Evolutionary conservation across 176 grass and related monocot species (phyloP), one percentile per base, ranked within the genome.

Genomic region (Lolium perenne): DNA sequence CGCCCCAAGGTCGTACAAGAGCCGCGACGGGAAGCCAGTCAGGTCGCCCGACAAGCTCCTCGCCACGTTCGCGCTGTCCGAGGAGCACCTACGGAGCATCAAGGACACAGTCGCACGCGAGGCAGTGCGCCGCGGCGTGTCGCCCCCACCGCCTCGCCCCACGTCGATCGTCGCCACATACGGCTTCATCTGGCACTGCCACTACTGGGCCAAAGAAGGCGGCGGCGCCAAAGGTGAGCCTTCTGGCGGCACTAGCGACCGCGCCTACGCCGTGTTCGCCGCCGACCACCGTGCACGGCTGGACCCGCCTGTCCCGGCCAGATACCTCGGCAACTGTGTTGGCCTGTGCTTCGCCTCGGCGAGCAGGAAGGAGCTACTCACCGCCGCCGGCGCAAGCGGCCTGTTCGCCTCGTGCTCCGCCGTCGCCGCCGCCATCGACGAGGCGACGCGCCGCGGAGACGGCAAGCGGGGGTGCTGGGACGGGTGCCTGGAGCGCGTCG

Each of bases 311-410:
- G 10, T 95, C 38, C 91, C 91, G 0, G 48, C 13, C 11, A 50
- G 22, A 58, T 93, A 93, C 82, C 82, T 93, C 10, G 94, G 94
- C 3, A 95, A 93, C 74, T 95, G 94, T 67, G 11, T 93, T 17
- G 77, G 59, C 21, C 47, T 41, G 4, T 74, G 53, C 78, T 46
- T 87, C 29, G 65, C 38, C 1, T 17, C 21, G 0, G 58, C 23
- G 1, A 18, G 77, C 7, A 29, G 54, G 14, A 40, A 58, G 8
- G 81, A 91, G 18, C 12, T 63, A 2, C 26, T 61, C 15, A 53
- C 74, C 11, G 85, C 0, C 41, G 7, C 41, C 41, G 41, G 41
- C 3, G 41, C 41, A 45, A 45, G 41, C 41, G 41, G 41, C 5
- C 41, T 45, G 5, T 45, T 45, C 41, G 41, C 41, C 41, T 45